These are phyloP conservation scores for Eucalyptus coolabah DNA, from an alignment of 345 rosid species.

Conservation along the genomic window DNA sequence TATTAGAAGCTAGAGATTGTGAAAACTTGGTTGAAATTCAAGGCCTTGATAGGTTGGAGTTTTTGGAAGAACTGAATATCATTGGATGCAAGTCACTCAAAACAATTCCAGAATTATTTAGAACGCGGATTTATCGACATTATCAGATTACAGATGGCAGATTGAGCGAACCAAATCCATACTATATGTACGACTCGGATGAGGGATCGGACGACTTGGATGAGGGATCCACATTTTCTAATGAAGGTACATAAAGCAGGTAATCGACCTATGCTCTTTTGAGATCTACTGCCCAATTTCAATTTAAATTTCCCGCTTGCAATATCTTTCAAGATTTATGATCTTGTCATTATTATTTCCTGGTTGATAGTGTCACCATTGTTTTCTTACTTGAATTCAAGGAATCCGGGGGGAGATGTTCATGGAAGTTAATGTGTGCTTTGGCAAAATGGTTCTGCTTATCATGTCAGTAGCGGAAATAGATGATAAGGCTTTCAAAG, in stretches of 20 bases:
- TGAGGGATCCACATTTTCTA: background rate
- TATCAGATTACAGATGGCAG: rapidly evolving
- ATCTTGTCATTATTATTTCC: background rate
- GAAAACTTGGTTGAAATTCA: rapidly evolving
- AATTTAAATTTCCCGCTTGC: background rate
- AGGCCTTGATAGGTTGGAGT: too few relatives aligned
- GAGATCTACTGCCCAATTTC: background rate
- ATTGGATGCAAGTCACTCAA: too few relatives aligned
- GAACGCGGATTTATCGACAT: too few relatives aligned
- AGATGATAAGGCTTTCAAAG: too few relatives aligned
- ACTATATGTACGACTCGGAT: too few relatives aligned
- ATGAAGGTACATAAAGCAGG: background rate
- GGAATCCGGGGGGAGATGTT: background rate
- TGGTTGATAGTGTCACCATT: background rate
- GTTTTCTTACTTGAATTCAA: background rate
- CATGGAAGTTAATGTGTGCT: too few relatives aligned
- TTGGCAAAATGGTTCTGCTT: too few relatives aligned
- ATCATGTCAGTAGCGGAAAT: too few relatives aligned
- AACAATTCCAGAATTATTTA: too few relatives aligned
- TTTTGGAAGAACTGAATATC: too few relatives aligned
- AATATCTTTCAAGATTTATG: background rate
- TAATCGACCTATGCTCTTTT: background rate
- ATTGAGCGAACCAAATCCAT: too few relatives aligned
- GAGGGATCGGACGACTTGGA: background rate
- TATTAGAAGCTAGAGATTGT: rapidly evolving